A percentile compares a stretch with the other conserved stretches of the same genome.
Conservation (phyloP, 176 grass and related monocot genomes). For the Cenchrus fungigraminus region DNA sequence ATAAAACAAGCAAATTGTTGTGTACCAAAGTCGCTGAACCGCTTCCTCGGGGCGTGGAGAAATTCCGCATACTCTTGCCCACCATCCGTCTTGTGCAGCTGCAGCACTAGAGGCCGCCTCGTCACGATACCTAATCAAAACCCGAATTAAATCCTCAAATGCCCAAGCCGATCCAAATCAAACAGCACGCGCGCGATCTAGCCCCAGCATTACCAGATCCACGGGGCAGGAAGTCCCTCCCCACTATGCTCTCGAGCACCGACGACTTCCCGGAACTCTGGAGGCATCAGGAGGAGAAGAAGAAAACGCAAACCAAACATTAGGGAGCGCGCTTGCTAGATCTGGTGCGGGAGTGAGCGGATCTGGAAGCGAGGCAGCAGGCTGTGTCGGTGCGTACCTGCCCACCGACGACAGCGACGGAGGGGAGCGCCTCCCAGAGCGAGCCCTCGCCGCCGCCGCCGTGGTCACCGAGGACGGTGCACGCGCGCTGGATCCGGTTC, state of each 20-base stretch:
- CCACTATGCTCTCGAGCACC: slow-evolving; percentile 98
- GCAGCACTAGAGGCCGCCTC: slow-evolving; percentile 91
- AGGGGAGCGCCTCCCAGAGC: slow-evolving; percentile 97
- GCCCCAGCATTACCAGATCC: slow-evolving; percentile 89
- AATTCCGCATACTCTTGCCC: slow-evolving; percentile 94
- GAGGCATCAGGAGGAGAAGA: slow-evolving; percentile 6
- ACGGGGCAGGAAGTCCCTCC: slow-evolving; percentile 98
- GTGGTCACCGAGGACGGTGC: slow-evolving; percentile 95
- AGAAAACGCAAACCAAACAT: slow-evolving; percentile 9
- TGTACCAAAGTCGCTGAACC: slow-evolving; percentile 77
- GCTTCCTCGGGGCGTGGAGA: slow-evolving; percentile 87
- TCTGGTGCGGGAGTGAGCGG: slow-evolving; percentile 23
- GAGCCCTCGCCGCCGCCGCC: slow-evolving; percentile 80
- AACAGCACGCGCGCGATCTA: slow-evolving; percentile 36
- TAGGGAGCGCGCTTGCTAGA: slow-evolving; percentile 34
- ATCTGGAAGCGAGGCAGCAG: neutral
- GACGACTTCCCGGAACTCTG: slow-evolving; percentile 99
- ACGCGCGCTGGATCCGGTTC: slow-evolving; percentile 97
- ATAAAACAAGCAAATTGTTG: slow-evolving; percentile 16
- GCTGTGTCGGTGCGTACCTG: slow-evolving; percentile 56
- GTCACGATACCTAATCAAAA: slow-evolving; percentile 87
- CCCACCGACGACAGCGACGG: slow-evolving; percentile 98
- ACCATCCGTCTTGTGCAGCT: slow-evolving; percentile 90
- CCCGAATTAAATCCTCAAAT: slow-evolving; percentile 6
- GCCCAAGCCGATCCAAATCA: slow-evolving; percentile 23